These are phyloP conservation scores for Cercophora newfieldiana DNA, from an alignment of 495 filamentous ascomycete species.

Conservation along the genomic window DNA sequence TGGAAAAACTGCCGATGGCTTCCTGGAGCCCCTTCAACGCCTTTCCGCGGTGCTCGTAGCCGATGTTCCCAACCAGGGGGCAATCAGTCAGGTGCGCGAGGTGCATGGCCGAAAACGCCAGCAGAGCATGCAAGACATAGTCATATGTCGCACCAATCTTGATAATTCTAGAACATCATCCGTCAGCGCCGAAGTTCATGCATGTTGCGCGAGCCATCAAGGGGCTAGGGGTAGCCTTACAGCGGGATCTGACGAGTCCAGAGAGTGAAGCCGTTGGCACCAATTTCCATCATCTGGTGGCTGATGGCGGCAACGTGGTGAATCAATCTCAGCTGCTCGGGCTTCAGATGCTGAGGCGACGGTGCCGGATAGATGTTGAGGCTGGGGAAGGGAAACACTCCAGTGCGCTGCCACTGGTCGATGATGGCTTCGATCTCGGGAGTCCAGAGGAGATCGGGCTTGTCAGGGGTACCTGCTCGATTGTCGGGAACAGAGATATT, in stretches of 20 bases:
- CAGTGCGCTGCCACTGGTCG: constrained; percentile 79
- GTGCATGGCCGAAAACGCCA: constrained; percentile 89
- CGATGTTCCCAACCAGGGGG: constrained; percentile 77
- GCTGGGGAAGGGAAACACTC: constrained; percentile 83
- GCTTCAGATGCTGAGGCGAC: constrained; percentile 63
- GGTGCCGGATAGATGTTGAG: constrained; percentile 70
- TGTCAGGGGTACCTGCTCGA: constrained; percentile 63
- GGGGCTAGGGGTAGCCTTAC: constrained; percentile 54
- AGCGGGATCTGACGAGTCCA: constrained; percentile 92
- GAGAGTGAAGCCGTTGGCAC: constrained; percentile 76
- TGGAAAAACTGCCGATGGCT: constrained; percentile 81
- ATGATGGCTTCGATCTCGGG: constrained; percentile 78
- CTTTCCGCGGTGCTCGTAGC: constrained; percentile 79
- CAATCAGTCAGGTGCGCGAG: constrained; percentile 83
- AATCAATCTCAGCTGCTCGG: constrained; percentile 80
- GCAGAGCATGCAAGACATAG: constrained; percentile 90
- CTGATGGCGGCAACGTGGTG: constrained; percentile 88
- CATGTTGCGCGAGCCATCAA: not conserved
- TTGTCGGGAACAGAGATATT: constrained; percentile 70
- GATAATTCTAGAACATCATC: constrained; percentile 65
- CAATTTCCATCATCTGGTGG: constrained; percentile 72
- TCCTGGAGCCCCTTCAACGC: constrained; percentile 87
- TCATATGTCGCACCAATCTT: constrained; percentile 74
- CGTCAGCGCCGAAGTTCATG: constrained; percentile 28
- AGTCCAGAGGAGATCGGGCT: constrained; percentile 78